Percentiles rank a stretch among this genome's conserved stretches.
Evolutionary conservation across 2,329 filamentous ascomycete genomes (phyloP).

Genomic region (Aspergillus sp.): DNA sequence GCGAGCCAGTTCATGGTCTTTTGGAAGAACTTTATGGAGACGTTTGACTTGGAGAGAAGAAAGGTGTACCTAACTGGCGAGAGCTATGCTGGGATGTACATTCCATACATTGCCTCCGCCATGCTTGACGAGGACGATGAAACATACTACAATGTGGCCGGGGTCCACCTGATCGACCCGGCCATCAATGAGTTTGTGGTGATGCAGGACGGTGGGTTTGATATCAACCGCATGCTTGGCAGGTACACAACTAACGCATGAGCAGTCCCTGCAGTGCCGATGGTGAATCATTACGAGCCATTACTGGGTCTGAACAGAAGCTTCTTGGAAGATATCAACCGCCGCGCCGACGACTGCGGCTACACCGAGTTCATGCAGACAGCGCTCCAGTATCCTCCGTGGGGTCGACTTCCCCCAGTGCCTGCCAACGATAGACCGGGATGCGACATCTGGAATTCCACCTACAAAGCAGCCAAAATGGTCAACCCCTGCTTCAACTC

Average conservation of each 20-base stretch:
- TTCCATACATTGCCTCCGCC: constrained; percentile 70
- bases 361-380: constrained; percentile 43
- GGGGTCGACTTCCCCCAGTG: constrained; percentile 57
- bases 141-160: constrained; percentile 65
- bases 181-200: constrained; percentile 52
- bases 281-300: constrained; percentile 39
- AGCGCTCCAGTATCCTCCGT: constrained; percentile 65
- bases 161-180: constrained; percentile 72
- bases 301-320: constrained; percentile 44
- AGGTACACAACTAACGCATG: not conserved
- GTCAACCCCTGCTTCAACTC: constrained; percentile 77
- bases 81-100: constrained; percentile 66
- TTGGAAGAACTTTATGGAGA: constrained; percentile 71
- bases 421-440: constrained; percentile 41
- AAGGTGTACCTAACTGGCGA: constrained; percentile 75
- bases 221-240: not conserved
- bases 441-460: constrained; percentile 59
- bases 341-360: constrained; percentile 43
- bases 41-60: constrained; percentile 63
- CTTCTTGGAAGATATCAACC: constrained; percentile 39
- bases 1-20: constrained; percentile 74
- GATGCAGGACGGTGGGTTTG: not conserved
- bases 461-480: constrained; percentile 52
- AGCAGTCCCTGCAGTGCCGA: constrained; percentile 38
- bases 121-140: constrained; percentile 69